Evolutionary conservation across 164 flowering plant genomes (phyloP).

Genomic region (Aristolochia contorta): DNA sequence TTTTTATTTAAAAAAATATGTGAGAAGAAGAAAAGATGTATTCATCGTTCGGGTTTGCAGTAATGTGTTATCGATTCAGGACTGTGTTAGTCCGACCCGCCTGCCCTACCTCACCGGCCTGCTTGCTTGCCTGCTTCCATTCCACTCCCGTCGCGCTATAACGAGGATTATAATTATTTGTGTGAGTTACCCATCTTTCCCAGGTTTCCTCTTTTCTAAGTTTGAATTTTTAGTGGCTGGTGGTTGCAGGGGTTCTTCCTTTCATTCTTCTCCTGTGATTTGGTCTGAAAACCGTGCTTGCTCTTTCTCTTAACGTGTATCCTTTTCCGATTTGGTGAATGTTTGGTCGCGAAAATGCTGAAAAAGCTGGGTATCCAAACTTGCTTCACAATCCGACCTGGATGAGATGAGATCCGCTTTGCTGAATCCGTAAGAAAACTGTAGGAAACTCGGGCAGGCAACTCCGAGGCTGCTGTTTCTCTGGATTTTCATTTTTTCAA

Average conservation of each 20-base stretch:
- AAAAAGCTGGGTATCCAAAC: neutral
- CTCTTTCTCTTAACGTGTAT: neutral
- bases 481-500: neutral
- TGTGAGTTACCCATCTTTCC: no score
- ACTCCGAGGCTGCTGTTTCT: neutral
- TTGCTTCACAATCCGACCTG: neutral
- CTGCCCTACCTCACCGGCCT: neutral
- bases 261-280: neutral
- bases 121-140: no score
- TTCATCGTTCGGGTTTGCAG: neutral
- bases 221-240: neutral
- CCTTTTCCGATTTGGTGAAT: neutral
- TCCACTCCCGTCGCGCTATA: neutral
- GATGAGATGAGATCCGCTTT: neutral
- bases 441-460: neutral
- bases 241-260: neutral
- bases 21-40: neutral
- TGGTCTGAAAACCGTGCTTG: neutral
- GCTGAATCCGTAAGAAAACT: neutral
- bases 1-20: neutral
- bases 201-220: neutral
- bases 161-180: no score
- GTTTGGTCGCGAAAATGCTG: neutral
- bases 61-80: no score
- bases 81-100: neutral